These are phyloP conservation scores for Yamadazyma takamatsuzukensis DNA, from an alignment of 805 yeast genomes.

Conservation along the genomic window DNA sequence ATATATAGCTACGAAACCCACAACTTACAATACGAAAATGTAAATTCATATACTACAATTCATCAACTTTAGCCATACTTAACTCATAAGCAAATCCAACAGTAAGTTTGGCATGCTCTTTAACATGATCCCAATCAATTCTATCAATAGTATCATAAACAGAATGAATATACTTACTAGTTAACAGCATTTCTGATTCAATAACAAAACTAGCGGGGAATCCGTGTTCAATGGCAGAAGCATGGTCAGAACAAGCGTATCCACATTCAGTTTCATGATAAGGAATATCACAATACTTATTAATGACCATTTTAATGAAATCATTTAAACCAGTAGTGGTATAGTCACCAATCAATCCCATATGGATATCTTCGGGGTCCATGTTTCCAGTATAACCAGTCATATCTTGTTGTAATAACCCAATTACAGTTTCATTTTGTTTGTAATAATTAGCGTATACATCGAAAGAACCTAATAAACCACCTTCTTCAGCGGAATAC, in stretches of 20 bases:
- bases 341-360: slow-evolving; percentile 80
- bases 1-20: no score
- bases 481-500: slow-evolving; percentile 94
- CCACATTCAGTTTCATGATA: slow-evolving; percentile 79
- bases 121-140: slow-evolving; percentile 73
- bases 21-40: no score
- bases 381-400: slow-evolving; percentile 68
- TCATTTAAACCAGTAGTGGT: slow-evolving; percentile 52
- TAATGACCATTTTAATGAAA: slow-evolving; percentile 60
- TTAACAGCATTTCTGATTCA: slow-evolving; percentile 65
- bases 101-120: slow-evolving; percentile 75
- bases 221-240: slow-evolving; percentile 78
- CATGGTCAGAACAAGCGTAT: slow-evolving; percentile 91
- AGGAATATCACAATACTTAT: slow-evolving; percentile 61
- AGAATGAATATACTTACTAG: slow-evolving; percentile 72
- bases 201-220: slow-evolving; percentile 80
- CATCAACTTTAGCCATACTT: slow-evolving; percentile 30
- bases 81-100: slow-evolving; percentile 73
- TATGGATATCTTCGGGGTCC: slow-evolving; percentile 46
- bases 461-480: slow-evolving; percentile 80
- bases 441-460: slow-evolving; percentile 57
- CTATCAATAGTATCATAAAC: slow-evolving; percentile 77
- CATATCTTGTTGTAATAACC: slow-evolving; percentile 95
- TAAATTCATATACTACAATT: no score
- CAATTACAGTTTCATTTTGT: slow-evolving; percentile 52